Conservation (phyloP, 148 eudicot genomes). For the Diospyros lotus region DNA sequence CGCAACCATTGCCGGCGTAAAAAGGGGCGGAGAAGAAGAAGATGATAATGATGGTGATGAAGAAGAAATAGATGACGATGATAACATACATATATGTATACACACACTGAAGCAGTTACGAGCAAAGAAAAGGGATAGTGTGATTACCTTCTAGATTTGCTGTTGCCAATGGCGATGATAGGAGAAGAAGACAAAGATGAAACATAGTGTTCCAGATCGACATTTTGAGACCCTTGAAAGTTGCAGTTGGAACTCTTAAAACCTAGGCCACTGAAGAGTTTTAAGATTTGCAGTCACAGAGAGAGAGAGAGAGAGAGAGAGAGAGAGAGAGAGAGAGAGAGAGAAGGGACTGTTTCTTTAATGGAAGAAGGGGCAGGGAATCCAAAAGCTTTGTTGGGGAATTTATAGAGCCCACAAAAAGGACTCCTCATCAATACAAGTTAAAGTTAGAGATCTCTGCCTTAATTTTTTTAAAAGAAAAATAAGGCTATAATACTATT, state of each 20-base stretch:
- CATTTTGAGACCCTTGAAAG: slow-evolving; percentile 18
- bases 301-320: neutral
- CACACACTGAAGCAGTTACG: too few species aligned
- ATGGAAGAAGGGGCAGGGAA: slow-evolving; percentile 9
- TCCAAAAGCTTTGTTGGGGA: slow-evolving; percentile 6
- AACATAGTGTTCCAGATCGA: slow-evolving; percentile 20
- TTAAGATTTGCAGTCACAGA: neutral
- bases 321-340: slow-evolving; percentile 10
- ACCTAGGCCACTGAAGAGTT: neutral
- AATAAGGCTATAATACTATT: too few species aligned
- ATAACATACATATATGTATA: neutral
- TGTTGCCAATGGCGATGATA: neutral
- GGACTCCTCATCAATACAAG: slow-evolving; percentile 30
- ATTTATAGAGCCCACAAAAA: slow-evolving; percentile 28
- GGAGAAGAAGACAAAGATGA: slow-evolving; percentile 21
- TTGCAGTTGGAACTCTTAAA: neutral
- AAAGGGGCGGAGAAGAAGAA: neutral
- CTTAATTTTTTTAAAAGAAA: too few species aligned
- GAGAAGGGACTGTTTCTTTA: neutral
- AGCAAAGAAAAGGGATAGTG: too few species aligned
- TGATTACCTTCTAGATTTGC: slow-evolving; percentile 50
- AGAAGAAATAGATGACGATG: neutral
- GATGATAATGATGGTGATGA: too few species aligned
- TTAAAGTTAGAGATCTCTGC: too few species aligned
- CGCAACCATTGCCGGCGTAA: neutral